phyloP scores from a whole-genome alignment of 352 stramenopile genomes.

The Plasmopara muralis region DNA sequence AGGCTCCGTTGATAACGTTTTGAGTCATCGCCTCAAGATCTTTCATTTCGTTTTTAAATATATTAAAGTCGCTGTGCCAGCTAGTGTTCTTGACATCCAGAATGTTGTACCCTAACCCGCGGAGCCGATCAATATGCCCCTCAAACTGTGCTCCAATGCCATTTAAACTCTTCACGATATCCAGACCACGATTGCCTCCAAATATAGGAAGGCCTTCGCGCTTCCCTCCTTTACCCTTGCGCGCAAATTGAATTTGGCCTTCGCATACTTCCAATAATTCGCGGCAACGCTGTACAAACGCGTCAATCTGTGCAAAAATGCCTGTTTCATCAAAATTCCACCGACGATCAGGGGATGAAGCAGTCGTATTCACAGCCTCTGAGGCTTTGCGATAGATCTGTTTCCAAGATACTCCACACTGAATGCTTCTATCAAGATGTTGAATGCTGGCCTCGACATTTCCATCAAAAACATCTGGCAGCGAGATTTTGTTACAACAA shows the following conservation, averaged over 20 bases:
- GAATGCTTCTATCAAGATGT: conserved; percentile 88
- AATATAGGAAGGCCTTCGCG: conserved; percentile 80
- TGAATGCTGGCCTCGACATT: conserved; percentile 86
- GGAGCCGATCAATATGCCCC: conserved; percentile 82
- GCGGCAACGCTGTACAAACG: conserved; percentile 92
- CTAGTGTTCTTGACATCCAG: conserved; percentile 92
- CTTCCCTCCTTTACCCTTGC: conserved; percentile 69
- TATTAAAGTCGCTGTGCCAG: conserved; percentile 94
- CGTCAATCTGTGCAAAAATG: conserved; percentile 95
- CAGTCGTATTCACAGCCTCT: conserved; percentile 53
- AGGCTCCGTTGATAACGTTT: conserved; percentile 94
- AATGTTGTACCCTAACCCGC: conserved; percentile 90
- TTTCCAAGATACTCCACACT: conserved; percentile 91
- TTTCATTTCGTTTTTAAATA: conserved; percentile 94
- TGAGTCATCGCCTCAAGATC: conserved; percentile 94
- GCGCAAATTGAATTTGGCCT: conserved; percentile 92
- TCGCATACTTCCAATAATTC: conserved; percentile 94
- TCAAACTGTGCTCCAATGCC: conserved; percentile 92
- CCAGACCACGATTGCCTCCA: conserved; percentile 86
- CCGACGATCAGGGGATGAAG: conserved; percentile 36
- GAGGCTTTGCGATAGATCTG: conserved; percentile 71
- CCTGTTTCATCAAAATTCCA: conserved; percentile 93
- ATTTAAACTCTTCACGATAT: conserved; percentile 89
- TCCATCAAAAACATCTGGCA: conserved; percentile 90
- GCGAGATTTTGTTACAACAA: conserved; percentile 84